Evolutionary conservation across 768 basidiomycete species (phyloP).

Genomic region (Xerocomellus chrysenteron): DNA sequence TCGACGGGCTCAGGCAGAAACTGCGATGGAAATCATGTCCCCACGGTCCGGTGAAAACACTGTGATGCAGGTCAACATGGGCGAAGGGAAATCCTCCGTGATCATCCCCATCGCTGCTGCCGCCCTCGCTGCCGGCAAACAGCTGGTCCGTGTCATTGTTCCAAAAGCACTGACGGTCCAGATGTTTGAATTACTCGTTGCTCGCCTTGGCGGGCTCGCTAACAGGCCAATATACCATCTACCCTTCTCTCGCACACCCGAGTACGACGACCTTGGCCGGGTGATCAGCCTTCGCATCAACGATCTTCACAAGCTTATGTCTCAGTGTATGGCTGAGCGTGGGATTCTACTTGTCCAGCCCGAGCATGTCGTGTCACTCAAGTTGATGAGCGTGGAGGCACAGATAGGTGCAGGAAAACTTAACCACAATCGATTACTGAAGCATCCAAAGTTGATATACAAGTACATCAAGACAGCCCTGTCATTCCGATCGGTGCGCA

Average conservation of each 20-base stretch:
- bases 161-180: conserved; percentile 40
- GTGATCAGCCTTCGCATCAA: conserved; percentile 11
- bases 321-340: conserved; percentile 34
- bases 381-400: conserved; percentile 41
- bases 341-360: conserved; percentile 49
- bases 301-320: conserved; percentile 30
- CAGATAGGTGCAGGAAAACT: conserved; percentile 4
- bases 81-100: conserved; percentile 49
- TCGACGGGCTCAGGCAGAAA: conserved; percentile 2
- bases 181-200: conserved; percentile 44
- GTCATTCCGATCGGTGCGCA: background rate
- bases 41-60: conserved; percentile 37
- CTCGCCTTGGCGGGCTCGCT: conserved; percentile 40
- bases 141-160: conserved; percentile 46
- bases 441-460: background rate
- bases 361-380: conserved; percentile 49
- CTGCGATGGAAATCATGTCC: conserved; percentile 44
- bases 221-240: conserved; percentile 46
- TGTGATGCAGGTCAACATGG: conserved; percentile 51
- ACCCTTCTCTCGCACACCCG: conserved; percentile 43
- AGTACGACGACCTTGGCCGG: conserved; percentile 5
- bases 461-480: background rate
- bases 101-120: conserved; percentile 45
- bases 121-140: conserved; percentile 39
- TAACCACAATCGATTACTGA: conserved; percentile 12